Evolutionary conservation across 495 filamentous ascomycete genomes (phyloP), one percentile per base, ranked within the genome.

Genomic region (Usnea hakonensis): DNA sequence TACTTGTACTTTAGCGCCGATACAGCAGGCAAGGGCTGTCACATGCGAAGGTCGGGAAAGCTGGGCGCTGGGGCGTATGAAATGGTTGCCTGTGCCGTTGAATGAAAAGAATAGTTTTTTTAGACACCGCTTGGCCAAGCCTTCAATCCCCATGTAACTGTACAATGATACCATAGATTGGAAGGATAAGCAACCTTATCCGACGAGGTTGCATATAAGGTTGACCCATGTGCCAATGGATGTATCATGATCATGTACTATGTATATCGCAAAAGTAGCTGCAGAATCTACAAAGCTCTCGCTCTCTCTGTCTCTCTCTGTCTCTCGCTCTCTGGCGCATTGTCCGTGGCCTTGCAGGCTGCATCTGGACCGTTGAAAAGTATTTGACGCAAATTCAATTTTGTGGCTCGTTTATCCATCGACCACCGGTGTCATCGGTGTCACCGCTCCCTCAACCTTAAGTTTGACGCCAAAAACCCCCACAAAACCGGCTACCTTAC

Each of bases 61-160:
- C 48, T 52, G 48, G 48, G 48, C 48, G 48, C 48, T 52, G 48
- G 48, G 48, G 48, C 48, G 48, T 52, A 28, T 46, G 5, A 52
- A 36, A 52, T 52, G 28, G 48, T 52, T 52, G 48, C 48, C 48
- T 52, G 28, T 52, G 48, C 48, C 26, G 48, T 32, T 30, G 16
- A 17, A 50, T 2, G 23, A 16, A 50, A n/a, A n/a, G n/a, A n/a
- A n/a, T n/a, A n/a, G n/a, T n/a, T 5, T 11, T 17, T 14, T 30
- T 50, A 23, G 28, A 50, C 13, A 50, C 1, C 14, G 23, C 13
- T 50, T 50, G 46, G 46, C 26, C 26, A 17, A 50, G 2, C 13
- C n/a, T 50, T 30, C 10, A 8, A 6, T 30, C 23, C 23, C 13
- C 14, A 16, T 30, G 46, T 50, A 50, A 50, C 13, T 50, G 46